Base-by-base conservation (phyloP, 345 rosid species). In the Salix purpurea region DNA sequence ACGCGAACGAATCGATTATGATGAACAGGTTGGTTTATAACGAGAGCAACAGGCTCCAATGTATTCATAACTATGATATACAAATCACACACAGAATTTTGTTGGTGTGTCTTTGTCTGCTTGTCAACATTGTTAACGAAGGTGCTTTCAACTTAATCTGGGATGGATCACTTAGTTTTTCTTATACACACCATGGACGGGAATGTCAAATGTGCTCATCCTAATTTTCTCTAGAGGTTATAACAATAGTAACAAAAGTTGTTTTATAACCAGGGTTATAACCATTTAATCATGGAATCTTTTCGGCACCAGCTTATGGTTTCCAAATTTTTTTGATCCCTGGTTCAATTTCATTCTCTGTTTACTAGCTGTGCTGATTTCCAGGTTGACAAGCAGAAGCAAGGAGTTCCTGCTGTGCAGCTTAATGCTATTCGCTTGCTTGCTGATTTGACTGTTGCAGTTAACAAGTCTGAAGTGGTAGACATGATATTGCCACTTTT, bases 401-500 rank as follows among this genome's bases (percentile, higher is more conserved):
- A 88, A 79, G 83, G 78, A 28, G 91, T 88, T 79, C 92, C 94
- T 74, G 88, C 91, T 64, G 82, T 91, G 71, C 98, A 94, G 87
- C 97, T 96, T 72, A 96, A 92, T 84, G 79, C 92, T 68, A 96
- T 96, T 79, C 88, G 92, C 65, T 83, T 96, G 85, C 90, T 96
- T 48, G 97, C 99, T 87, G 98, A 96, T 88, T 75, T 96, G 79
- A 94, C 90, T 80, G 97, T 94, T 73, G 89, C 92, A 79, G 92
- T 94, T 80, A 86, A 88, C 86, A 96, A 92, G 89, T 85, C 97
- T 73, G 99, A 96, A 82, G 94, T 92, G 79, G 95, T 95, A 44
- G 98, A 96, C 89, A 92, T 94, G 98, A 91, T 96, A 77, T 84
- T 96, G 86, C 98, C 99, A 6, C 97, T 92, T 79, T 96, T 91